Percentiles rank a stretch among this genome's conserved stretches.
Conservation (phyloP, 2,329 filamentous ascomycete genomes). For the Fusarium papillatum region DNA sequence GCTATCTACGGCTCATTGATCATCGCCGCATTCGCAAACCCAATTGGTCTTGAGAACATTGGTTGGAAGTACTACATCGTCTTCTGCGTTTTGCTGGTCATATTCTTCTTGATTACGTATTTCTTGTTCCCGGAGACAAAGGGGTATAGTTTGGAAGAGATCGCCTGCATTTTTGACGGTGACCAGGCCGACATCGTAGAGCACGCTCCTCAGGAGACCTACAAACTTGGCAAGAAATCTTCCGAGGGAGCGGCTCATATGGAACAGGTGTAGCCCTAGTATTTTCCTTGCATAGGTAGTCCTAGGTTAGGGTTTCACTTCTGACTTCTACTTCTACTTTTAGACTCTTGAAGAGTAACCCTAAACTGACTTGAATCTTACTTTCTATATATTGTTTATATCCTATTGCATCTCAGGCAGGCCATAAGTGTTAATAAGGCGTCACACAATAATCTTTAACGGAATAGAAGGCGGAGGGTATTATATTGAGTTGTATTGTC, state of each 20-base stretch:
- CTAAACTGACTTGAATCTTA: too few relatives aligned
- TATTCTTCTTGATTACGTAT: conserved; percentile 38
- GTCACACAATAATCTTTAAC: neutral
- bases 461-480: neutral
- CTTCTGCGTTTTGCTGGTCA: conserved; percentile 44
- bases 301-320: too few relatives aligned
- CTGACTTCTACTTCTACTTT: too few relatives aligned
- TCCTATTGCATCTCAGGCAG: too few relatives aligned
- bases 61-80: conserved; percentile 58
- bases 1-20: conserved; percentile 51
- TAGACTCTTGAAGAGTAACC: too few relatives aligned
- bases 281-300: neutral
- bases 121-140: conserved; percentile 51
- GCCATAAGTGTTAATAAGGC: too few relatives aligned
- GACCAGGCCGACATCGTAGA: neutral
- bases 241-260: conserved; percentile 6
- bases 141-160: conserved; percentile 43
- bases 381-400: too few relatives aligned
- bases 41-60: conserved; percentile 47
- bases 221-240: neutral
- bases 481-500: neutral
- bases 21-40: conserved; percentile 53
- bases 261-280: neutral
- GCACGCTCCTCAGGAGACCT: neutral
- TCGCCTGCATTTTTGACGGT: conserved; percentile 41